Evolutionary conservation across 2,329 filamentous ascomycete genomes (phyloP), one percentile per base, ranked within the genome.

Genomic region (Botrytis porri): DNA sequence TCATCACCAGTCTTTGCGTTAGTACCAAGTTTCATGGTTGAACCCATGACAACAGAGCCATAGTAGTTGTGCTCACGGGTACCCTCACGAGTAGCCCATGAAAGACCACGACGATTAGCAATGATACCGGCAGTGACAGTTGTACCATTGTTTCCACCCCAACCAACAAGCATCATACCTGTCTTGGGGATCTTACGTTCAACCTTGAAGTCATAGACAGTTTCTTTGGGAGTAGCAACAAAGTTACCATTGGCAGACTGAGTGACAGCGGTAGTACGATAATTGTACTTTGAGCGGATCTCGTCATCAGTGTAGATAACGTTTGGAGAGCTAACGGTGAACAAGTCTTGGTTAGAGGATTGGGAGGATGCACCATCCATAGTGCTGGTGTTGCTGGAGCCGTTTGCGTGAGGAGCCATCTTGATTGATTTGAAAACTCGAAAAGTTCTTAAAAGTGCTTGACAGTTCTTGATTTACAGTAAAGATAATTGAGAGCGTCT

Each of bases 121-220:
- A 99, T 88, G 84, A 99, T 97, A 83, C 95, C 96, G 75, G 96
- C 96, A 74, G 96, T 98, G 75, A 99, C 94, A 73, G 96, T 99
- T 77, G 94, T 94, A 77, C 96, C 96, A 82, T 99, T 99, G 89
- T 99, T 99, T 81, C 96, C 96, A 84, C 96, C 96, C 90, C 92
- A 95, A 76, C 96, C 96, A 78, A 99, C 95, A 77, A 99, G 88
- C 96, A 99, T 98, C 86, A 98, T 89, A 81, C 96, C 96, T 78
- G 94, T 89, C 88, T 95, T 97, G 84, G 94, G 94, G 74, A 98
- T 89, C 84, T 93, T 93, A 83, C 95, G 94, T 82, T 97, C 92
- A 81, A 96, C 93, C 88, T 97, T 97, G 92, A 99, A 98, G 87
- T 98, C 92, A 83, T 98, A 99, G 78, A 91, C 85, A 76, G 93